Conservation (phyloP, 2,329 filamentous ascomycete genomes). For the Diaporthe vexans region DNA sequence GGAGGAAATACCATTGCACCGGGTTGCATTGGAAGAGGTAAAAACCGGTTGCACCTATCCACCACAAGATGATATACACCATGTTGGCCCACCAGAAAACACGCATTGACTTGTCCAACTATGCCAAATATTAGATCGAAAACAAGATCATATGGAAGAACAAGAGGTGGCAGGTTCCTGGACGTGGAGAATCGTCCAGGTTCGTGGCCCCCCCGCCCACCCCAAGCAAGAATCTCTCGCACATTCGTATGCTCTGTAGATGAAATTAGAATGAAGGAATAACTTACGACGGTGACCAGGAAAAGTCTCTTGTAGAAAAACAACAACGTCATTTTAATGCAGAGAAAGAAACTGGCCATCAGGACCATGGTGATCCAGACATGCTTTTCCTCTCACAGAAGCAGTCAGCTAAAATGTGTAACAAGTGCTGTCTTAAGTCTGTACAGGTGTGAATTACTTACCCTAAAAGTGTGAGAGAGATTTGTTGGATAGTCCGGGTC, state of each 20-base stretch:
- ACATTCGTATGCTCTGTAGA: neutral
- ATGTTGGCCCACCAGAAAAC: slow-evolving; percentile 14
- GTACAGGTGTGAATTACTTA: neutral
- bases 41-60: slow-evolving; percentile 6
- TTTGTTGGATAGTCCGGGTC: slow-evolving; percentile 3
- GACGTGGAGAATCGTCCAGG: neutral
- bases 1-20: slow-evolving; percentile 14
- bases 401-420: neutral
- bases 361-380: slow-evolving; percentile 13
- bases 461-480: slow-evolving; percentile 16
- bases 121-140: neutral
- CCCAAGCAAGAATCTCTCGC: neutral
- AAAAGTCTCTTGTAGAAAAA: slow-evolving; percentile 13
- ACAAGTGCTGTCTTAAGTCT: too few species aligned
- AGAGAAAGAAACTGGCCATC: slow-evolving; percentile 14
- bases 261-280: too few species aligned
- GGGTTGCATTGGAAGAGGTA: slow-evolving; percentile 16
- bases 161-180: neutral
- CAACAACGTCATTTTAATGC: slow-evolving; percentile 13
- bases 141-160: too few species aligned
- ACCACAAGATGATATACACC: slow-evolving; percentile 10
- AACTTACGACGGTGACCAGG: neutral
- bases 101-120: neutral
- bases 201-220: too few species aligned
- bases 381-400: neutral